Evolutionary conservation across 2,329 filamentous ascomycete species (phyloP).

Genomic region (Pyrenophora teres): DNA sequence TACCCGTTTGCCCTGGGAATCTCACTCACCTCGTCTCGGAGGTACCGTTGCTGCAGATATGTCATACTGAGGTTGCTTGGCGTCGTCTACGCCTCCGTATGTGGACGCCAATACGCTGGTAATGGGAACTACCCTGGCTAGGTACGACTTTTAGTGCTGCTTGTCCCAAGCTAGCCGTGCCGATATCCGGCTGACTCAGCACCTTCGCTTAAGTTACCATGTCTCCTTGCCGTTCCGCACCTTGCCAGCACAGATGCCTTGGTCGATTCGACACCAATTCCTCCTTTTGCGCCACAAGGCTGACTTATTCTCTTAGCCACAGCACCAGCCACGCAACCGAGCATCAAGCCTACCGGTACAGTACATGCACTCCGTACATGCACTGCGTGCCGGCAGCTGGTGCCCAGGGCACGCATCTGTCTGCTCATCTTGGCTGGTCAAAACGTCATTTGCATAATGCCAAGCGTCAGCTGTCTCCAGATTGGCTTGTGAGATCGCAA

Average conservation of each 20-base stretch:
- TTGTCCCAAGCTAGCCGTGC: constrained; percentile 4
- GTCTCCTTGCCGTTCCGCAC: no score
- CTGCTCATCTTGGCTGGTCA: constrained; percentile 1
- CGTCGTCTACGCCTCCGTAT: neutral
- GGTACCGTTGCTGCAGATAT: constrained; percentile 8
- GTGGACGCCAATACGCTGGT: constrained; percentile 6
- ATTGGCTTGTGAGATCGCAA: neutral
- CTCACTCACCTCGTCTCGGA: neutral
- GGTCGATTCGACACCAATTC: neutral
- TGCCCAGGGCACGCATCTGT: constrained; percentile 1
- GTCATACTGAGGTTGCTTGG: constrained; percentile 18
- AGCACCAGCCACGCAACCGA: constrained; percentile 14
- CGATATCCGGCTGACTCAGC: constrained; percentile 15
- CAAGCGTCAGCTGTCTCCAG: neutral
- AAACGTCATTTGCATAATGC: constrained; percentile 4
- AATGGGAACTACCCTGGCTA: constrained; percentile 1
- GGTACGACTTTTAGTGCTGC: constrained; percentile 4
- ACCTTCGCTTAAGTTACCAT: neutral
- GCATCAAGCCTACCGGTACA: neutral
- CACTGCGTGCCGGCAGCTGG: no score
- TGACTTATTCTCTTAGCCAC: constrained; percentile 7
- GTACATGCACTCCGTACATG: no score
- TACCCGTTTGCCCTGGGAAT: neutral
- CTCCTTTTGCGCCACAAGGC: neutral
- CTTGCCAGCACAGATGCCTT: neutral